Evolutionary conservation across 140 eudicot genomes (phyloP).

Genomic region (Senecio squalidus): DNA sequence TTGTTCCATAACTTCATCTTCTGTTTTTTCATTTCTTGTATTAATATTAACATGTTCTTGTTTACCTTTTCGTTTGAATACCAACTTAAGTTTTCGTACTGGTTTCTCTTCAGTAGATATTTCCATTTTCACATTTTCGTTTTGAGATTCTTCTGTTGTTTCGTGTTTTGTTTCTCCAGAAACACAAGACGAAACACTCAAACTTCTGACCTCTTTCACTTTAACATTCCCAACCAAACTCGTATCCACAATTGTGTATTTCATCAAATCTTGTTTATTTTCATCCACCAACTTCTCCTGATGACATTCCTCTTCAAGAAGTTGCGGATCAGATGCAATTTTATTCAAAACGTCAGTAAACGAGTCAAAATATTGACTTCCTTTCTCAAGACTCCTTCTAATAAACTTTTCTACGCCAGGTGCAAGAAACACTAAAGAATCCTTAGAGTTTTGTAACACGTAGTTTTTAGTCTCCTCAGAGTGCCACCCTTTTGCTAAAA

Average conservation of each 20-base stretch:
- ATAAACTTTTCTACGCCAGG: slow-evolving; percentile 80
- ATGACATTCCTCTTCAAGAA: slow-evolving; percentile 37
- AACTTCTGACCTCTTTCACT: slow-evolving; percentile 34
- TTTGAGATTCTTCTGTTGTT: slow-evolving; percentile 11
- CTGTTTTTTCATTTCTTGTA: background rate
- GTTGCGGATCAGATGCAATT: slow-evolving; percentile 50
- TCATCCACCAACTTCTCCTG: slow-evolving; percentile 20
- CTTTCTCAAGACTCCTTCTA: slow-evolving; percentile 52
- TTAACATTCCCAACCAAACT: slow-evolving; percentile 36
- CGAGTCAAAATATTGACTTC: slow-evolving; percentile 75
- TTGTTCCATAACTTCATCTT: background rate
- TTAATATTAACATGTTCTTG: background rate
- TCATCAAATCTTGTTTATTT: slow-evolving; percentile 19
- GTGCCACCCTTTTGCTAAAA: slow-evolving; percentile 80
- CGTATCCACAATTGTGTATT: slow-evolving; percentile 37
- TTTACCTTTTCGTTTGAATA: slow-evolving; percentile 11
- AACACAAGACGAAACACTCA: background rate
- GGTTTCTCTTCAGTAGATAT: background rate
- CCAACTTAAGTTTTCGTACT: slow-evolving; percentile 12
- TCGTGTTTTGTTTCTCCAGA: slow-evolving; percentile 10
- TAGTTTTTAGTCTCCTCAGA: slow-evolving; percentile 54
- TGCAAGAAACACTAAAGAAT: slow-evolving; percentile 57
- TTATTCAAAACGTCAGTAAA: slow-evolving; percentile 54
- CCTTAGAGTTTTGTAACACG: background rate
- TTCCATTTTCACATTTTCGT: background rate